Conservation (phyloP, 495 filamentous ascomycete genomes). For the Penicilliopsis zonata region DNA sequence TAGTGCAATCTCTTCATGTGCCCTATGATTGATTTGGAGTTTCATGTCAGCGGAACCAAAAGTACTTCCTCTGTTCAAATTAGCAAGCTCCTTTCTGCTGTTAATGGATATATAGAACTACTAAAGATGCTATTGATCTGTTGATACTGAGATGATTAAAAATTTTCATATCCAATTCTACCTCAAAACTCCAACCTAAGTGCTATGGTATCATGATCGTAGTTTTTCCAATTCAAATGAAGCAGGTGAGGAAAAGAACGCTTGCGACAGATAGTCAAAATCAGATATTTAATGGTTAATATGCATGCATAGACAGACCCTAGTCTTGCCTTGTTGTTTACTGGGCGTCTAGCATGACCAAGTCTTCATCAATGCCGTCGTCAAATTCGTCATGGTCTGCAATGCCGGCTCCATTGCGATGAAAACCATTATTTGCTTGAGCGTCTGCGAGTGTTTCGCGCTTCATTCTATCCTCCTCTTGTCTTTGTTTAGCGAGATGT, state of each 20-base stretch:
- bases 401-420: conserved; percentile 8
- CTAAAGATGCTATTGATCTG: too few species aligned
- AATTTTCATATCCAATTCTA: too few species aligned
- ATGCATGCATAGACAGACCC: not conserved
- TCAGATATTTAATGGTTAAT: not conserved
- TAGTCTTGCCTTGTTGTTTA: conserved; percentile 4
- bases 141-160: too few species aligned
- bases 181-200: too few species aligned
- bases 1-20: conserved; percentile 13
- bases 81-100: conserved; percentile 7
- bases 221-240: not conserved
- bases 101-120: conserved; percentile 8
- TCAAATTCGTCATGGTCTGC: conserved; percentile 40
- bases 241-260: conserved; percentile 2
- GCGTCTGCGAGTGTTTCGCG: conserved; percentile 16
- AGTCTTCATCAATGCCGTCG: conserved; percentile 47
- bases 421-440: conserved; percentile 12
- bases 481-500: conserved; percentile 58
- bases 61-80: conserved; percentile 23
- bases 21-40: conserved; percentile 35
- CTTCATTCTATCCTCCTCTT: conserved; percentile 49
- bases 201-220: too few species aligned
- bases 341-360: conserved; percentile 52
- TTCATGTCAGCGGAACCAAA: conserved; percentile 30
- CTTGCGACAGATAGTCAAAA: not conserved